phyloP scores from a whole-genome alignment of 257 asterid genomes.

The Nyctanthes arbortristis region DNA sequence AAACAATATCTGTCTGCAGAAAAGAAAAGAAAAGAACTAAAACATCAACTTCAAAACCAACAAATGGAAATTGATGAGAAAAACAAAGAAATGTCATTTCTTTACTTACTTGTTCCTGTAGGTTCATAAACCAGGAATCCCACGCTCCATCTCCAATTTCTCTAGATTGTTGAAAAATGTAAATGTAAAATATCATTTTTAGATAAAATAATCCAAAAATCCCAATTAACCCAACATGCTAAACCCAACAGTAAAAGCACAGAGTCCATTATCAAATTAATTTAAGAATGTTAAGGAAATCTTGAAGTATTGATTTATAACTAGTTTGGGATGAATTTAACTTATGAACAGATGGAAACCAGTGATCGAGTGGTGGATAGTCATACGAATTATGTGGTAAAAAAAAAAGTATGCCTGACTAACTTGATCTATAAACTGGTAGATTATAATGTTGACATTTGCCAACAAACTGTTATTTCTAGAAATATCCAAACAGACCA shows the following conservation, averaged over 20 bases:
- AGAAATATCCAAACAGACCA: background rate
- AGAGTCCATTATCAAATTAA: background rate
- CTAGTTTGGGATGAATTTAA: no score
- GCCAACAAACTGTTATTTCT: no score
- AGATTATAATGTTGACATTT: no score
- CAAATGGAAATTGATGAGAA: slow-evolving; percentile 2
- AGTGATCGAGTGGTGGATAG: no score
- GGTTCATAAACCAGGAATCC: slow-evolving; percentile 96
- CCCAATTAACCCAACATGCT: background rate
- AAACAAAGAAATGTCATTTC: background rate
- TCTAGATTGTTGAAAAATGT: slow-evolving; percentile 36
- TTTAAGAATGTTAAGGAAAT: background rate
- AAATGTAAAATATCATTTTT: slow-evolving; percentile 1
- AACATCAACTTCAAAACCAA: slow-evolving; percentile 25
- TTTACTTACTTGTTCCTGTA: slow-evolving; percentile 64
- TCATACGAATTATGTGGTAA: no score
- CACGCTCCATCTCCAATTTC: slow-evolving; percentile 89
- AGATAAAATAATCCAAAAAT: slow-evolving; percentile 4
- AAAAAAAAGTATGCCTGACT: no score
- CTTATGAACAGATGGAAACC: no score
- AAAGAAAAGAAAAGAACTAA: slow-evolving; percentile 19
- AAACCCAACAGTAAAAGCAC: background rate
- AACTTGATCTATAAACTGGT: no score
- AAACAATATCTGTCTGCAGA: slow-evolving; percentile 81
- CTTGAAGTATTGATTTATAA: no score